Base-by-base conservation (phyloP, 1,284 basidiomycete genomes). In the Sanghuangporus sanghuang region DNA sequence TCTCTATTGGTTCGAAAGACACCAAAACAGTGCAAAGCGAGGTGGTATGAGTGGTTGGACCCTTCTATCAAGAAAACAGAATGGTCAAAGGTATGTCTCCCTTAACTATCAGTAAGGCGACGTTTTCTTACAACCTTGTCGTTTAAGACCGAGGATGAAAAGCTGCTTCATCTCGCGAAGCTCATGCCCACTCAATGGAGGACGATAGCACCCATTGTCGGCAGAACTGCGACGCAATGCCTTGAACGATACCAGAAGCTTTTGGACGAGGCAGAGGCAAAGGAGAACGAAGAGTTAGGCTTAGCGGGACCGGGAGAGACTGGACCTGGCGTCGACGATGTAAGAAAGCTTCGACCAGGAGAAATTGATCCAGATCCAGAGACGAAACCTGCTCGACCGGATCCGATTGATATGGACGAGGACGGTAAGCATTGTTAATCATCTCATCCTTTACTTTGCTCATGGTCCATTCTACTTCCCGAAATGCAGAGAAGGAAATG, bases 181-280 rank as follows among this genome's bases (percentile, higher is more conserved):
- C 82, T 99, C 61, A 99, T 99, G 96, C 97, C 97, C 0, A 99
- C 97, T 0, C 97, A 99, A 82, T 99, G 97, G 97, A 90, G 97
- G 23, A 98, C 97, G 32, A 98, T 99, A 71, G 96, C 97, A 6
- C 97, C 97, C 57, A 96, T 98, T 68, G 97, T 99, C 61, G 97
- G 97, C 27, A 86, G 97, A n/a, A 99, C 97, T 0, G 97, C 97
- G 0, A 98, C 94, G 0, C 97, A 99, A 73, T 99, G 97, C 79
- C 79, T 99, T 49, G 97, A 99, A 74, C 89, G 97, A 36, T 99
- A 99, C 76, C 97, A 99, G 76, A 97, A 95, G 75, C 83, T 99
- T 2, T 79, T 99, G 54, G 97, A 99, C 74, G 96, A 99, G 73
- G 97, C 96, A 3, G 97, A 98, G 76, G 88, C 90, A 40, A 93